phyloP scores from a whole-genome alignment of 352 stramenopile species.

The Elongisporangium prolatum region DNA sequence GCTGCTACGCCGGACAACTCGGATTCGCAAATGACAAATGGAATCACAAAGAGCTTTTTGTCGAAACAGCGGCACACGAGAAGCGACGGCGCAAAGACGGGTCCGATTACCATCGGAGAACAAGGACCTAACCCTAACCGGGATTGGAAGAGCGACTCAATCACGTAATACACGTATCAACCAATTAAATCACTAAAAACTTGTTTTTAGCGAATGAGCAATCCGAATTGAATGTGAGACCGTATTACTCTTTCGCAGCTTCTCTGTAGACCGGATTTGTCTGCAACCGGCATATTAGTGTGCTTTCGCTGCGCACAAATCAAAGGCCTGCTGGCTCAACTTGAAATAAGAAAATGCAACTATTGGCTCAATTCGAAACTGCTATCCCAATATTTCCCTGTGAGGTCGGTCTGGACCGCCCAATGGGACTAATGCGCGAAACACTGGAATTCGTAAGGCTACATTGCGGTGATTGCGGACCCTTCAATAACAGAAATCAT shows the following conservation, averaged over 20 bases:
- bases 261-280: neutral
- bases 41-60: neutral
- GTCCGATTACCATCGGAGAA: neutral
- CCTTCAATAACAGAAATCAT: too few relatives aligned
- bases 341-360: neutral
- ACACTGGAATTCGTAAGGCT: neutral
- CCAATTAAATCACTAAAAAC: neutral
- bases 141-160: neutral
- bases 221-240: too few relatives aligned
- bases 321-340: too few relatives aligned
- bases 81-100: neutral
- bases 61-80: neutral
- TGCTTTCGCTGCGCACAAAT: neutral
- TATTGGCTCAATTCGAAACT: neutral
- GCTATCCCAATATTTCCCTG: neutral
- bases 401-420: neutral
- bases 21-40: neutral
- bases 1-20: neutral
- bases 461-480: too few relatives aligned
- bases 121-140: neutral
- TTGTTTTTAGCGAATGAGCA: neutral
- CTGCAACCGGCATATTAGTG: neutral
- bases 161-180: neutral
- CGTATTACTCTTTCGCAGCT: neutral
- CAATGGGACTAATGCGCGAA: neutral